phyloP scores from a whole-genome alignment of 768 basidiomycete species.

The Roridomyces roridus region DNA sequence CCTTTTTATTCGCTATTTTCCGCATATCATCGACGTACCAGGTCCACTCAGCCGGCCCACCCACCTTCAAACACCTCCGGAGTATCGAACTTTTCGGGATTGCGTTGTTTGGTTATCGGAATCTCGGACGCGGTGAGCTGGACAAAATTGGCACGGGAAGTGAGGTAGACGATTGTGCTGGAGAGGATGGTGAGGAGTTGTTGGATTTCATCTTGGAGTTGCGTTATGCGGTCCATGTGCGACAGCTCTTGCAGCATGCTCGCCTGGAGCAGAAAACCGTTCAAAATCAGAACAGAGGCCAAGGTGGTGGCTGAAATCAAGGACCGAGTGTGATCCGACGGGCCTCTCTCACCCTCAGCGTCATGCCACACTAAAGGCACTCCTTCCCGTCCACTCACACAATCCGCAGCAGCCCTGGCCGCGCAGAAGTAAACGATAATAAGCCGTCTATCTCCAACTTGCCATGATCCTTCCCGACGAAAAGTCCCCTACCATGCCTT shows the following conservation, averaged over 20 bases:
- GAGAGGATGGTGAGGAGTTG: constrained; percentile 92
- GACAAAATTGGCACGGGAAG: constrained; percentile 73
- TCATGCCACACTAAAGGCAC: too few relatives aligned
- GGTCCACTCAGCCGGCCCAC: constrained; percentile 1
- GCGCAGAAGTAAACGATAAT: constrained; percentile 20
- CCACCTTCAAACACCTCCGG: constrained; percentile 80
- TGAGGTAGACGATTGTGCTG: constrained; percentile 80
- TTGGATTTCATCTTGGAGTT: constrained; percentile 94
- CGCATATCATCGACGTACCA: background rate
- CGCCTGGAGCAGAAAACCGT: too few relatives aligned
- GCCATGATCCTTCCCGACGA: constrained; percentile 25
- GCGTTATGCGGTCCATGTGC: constrained; percentile 96
- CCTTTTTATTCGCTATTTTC: constrained; percentile 77
- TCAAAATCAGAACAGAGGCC: too few relatives aligned
- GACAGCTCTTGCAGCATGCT: constrained; percentile 90
- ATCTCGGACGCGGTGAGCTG: constrained; percentile 75
- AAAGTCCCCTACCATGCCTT: constrained; percentile 17
- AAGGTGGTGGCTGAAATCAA: too few relatives aligned
- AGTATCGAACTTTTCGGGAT: constrained; percentile 72
- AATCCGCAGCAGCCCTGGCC: constrained; percentile 11
- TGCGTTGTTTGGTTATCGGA: constrained; percentile 82
- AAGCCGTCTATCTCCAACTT: background rate
- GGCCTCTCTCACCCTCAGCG: too few relatives aligned
- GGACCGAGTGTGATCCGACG: too few relatives aligned
- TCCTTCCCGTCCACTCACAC: constrained; percentile 8